These are phyloP conservation scores for Sordaria brevicollis DNA, from an alignment of 495 filamentous ascomycete genomes.

Conservation along the genomic window DNA sequence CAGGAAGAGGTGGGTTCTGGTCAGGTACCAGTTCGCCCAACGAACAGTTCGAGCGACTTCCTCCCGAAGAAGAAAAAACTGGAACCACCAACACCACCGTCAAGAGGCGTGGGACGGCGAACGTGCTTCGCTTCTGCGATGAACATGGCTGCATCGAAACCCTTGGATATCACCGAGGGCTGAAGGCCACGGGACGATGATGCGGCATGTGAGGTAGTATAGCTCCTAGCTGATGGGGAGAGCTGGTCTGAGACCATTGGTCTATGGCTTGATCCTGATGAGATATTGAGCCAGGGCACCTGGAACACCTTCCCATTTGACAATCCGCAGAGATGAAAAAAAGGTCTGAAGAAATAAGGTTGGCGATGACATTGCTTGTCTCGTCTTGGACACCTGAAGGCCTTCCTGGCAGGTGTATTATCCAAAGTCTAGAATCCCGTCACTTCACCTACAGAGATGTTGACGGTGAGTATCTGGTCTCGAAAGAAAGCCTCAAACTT, in stretches of 20 bases:
- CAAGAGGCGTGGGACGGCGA: neutral
- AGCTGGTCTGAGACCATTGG: neutral
- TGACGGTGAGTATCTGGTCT: neutral
- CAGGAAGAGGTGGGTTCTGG: neutral
- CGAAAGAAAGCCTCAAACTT: neutral
- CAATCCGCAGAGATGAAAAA: neutral
- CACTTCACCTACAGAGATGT: neutral
- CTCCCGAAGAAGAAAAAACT: neutral
- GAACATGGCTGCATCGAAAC: neutral
- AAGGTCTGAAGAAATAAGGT: neutral
- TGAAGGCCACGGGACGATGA: neutral
- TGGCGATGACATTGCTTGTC: neutral
- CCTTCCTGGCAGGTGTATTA: neutral
- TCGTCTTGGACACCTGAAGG: neutral
- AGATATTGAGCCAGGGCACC: neutral
- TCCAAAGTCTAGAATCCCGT: neutral
- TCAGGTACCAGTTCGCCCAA: neutral
- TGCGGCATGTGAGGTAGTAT: neutral
- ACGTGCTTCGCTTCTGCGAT: neutral
- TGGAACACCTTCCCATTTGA: neutral
- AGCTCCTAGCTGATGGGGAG: neutral
- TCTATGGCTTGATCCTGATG: neutral
- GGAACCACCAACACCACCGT: neutral
- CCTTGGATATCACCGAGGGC: neutral
- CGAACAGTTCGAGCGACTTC: neutral